Conservation (phyloP, 2,329 filamentous ascomycete species). For the Aureobasidium mangrovei region DNA sequence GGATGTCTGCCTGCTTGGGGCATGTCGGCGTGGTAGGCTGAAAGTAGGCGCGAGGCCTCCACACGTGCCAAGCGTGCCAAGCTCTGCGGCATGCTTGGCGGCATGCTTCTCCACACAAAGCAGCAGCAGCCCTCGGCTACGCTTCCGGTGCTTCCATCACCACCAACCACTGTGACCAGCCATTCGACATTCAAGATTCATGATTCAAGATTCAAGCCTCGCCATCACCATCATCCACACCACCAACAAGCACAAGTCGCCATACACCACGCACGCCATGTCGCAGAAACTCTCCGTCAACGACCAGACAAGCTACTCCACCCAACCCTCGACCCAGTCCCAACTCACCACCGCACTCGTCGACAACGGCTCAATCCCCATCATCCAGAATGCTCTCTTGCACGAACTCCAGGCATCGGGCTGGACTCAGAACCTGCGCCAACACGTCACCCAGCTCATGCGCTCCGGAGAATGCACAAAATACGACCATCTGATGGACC, state of each 20-base stretch:
- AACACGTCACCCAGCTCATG: conserved; percentile 47
- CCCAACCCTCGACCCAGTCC: conserved; percentile 28
- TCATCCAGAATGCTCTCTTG: conserved; percentile 47
- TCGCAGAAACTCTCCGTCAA: conserved; percentile 30
- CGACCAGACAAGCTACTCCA: conserved; percentile 33
- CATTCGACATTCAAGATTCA: background rate
- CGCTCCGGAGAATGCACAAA: conserved; percentile 49
- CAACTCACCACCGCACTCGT: conserved; percentile 39
- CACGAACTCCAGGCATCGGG: conserved; percentile 48
- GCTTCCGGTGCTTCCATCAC: background rate
- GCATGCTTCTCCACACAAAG: too few relatives aligned
- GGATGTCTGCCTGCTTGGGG: too few relatives aligned
- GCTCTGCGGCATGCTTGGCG: too few relatives aligned
- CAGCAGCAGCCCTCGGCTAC: too few relatives aligned
- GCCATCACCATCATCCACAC: too few relatives aligned
- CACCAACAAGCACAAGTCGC: background rate
- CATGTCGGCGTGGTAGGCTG: conserved; percentile 1
- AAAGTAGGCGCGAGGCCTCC: background rate
- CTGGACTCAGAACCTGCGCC: conserved; percentile 49
- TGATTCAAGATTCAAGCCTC: too few relatives aligned
- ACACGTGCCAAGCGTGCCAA: too few relatives aligned
- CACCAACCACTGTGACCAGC: background rate
- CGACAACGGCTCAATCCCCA: conserved; percentile 41
- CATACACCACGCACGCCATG: conserved; percentile 12
- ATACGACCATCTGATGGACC: conserved; percentile 47